Conservation (phyloP, 2,329 filamentous ascomycete genomes). For the Xylaria multiplex region DNA sequence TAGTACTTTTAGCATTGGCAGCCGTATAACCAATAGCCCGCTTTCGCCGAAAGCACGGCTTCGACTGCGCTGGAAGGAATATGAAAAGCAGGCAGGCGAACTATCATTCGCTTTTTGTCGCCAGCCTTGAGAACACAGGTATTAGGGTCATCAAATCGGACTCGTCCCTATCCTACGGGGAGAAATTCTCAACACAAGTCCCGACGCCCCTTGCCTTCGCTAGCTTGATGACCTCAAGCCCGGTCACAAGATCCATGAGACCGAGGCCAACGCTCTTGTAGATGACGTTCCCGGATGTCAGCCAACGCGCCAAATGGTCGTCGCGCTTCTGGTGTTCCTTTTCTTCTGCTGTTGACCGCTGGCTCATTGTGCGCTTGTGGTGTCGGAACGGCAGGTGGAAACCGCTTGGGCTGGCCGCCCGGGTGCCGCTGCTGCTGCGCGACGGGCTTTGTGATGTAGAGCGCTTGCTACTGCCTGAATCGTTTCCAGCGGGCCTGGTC, state of each 20-base stretch:
- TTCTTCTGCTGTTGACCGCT: slow-evolving; percentile 47
- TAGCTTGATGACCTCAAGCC: slow-evolving; percentile 65
- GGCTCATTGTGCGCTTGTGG: slow-evolving; percentile 49
- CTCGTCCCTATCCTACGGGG: slow-evolving; percentile 11
- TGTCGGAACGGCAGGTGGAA: slow-evolving; percentile 40
- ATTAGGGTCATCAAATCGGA: too few relatives aligned
- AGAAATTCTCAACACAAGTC: slow-evolving; percentile 62
- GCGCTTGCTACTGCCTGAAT: slow-evolving; percentile 40
- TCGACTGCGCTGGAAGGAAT: not conserved
- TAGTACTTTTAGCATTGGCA: not conserved
- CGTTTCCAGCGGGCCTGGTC: slow-evolving; percentile 32
- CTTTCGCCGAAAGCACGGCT: not conserved
- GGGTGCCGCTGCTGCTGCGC: slow-evolving; percentile 31
- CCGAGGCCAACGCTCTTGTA: slow-evolving; percentile 76
- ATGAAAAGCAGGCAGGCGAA: not conserved
- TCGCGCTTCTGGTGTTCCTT: slow-evolving; percentile 52
- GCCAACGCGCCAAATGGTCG: slow-evolving; percentile 64
- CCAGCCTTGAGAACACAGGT: too few relatives aligned
- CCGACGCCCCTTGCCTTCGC: slow-evolving; percentile 66
- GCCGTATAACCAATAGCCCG: too few relatives aligned
- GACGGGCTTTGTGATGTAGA: slow-evolving; percentile 49
- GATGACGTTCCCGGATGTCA: slow-evolving; percentile 71
- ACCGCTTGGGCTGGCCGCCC: not conserved
- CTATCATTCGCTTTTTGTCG: too few relatives aligned
- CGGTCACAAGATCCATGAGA: slow-evolving; percentile 73